A percentile compares a stretch with the other conserved stretches of the same genome.
Conservation (phyloP, 2,329 filamentous ascomycete genomes). For the Chaetoscypha palmicola region DNA sequence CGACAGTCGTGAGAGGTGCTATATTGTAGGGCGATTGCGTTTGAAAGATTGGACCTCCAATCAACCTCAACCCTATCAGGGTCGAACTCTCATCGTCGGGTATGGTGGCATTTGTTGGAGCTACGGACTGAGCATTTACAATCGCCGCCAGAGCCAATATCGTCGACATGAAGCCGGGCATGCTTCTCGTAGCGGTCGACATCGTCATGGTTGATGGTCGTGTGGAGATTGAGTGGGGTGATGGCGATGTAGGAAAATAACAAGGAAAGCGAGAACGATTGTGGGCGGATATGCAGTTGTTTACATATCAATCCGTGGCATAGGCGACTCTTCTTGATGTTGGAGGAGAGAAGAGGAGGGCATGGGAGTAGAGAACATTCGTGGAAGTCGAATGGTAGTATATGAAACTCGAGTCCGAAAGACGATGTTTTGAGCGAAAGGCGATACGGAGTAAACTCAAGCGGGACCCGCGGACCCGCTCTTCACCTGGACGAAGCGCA, state of each 20-base stretch:
- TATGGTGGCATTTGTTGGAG: constrained; percentile 24
- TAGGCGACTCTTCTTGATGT: too few species aligned
- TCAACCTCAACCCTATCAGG: constrained; percentile 16
- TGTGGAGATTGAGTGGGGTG: too few species aligned
- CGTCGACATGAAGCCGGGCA: constrained; percentile 14
- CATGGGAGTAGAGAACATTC: not conserved
- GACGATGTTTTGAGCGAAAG: constrained; percentile 6
- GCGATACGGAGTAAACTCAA: constrained; percentile 6
- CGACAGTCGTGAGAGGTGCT: constrained; percentile 23
- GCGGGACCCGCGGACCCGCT: not conserved
- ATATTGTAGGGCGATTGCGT: constrained; percentile 16
- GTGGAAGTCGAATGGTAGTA: not conserved
- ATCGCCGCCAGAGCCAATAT: constrained; percentile 16
- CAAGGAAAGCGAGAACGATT: too few species aligned
- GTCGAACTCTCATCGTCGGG: constrained; percentile 13
- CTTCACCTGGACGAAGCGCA: not conserved
- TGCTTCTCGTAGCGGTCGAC: constrained; percentile 23
- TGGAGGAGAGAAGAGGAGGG: not conserved
- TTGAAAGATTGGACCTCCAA: constrained; percentile 10
- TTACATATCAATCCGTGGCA: too few species aligned
- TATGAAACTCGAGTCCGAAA: constrained; percentile 8
- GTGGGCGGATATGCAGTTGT: too few species aligned
- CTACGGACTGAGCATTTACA: constrained; percentile 17
- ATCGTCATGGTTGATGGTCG: constrained; percentile 18
- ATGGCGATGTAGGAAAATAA: too few species aligned